phyloP scores from a whole-genome alignment of 108 stramenopile species.

The Schizochytrium sp. region DNA sequence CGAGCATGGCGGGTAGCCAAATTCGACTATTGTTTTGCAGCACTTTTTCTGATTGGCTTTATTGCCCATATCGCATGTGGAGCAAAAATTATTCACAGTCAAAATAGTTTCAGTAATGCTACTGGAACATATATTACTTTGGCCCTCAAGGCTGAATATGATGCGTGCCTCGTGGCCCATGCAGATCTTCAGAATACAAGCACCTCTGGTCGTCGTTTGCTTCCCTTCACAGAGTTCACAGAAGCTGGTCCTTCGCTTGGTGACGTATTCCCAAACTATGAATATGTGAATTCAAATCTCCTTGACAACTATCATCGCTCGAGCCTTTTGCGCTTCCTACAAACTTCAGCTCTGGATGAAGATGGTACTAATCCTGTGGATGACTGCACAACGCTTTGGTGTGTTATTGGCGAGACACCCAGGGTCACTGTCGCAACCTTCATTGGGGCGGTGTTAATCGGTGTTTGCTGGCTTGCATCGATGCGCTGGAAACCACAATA shows the following conservation, averaged over 20 bases:
- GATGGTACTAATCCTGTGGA: neutral
- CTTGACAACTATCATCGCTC: too few species aligned
- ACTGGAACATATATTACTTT: neutral
- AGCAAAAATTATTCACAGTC: neutral
- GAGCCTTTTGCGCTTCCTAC: too few species aligned
- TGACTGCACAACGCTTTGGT: constrained; percentile 38
- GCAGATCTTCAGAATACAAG: neutral
- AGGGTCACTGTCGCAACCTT: constrained; percentile 10
- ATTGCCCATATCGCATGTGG: neutral
- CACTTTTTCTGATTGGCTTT: neutral
- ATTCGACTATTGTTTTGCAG: neutral
- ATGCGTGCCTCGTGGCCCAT: neutral
- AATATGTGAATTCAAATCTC: too few species aligned
- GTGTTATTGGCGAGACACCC: neutral
- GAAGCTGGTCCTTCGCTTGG: too few species aligned
- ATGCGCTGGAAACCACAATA: neutral
- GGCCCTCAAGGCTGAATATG: neutral
- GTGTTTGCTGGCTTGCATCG: neutral
- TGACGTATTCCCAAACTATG: too few species aligned
- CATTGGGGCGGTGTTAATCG: constrained; percentile 12
- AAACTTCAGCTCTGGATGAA: neutral
- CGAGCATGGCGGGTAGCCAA: constrained; percentile 24
- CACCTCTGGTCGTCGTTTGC: neutral
- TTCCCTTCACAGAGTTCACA: too few species aligned
- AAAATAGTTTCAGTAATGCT: neutral